phyloP scores from a whole-genome alignment of 1,284 basidiomycete genomes.

The Sanghuangporus sanghuang region DNA sequence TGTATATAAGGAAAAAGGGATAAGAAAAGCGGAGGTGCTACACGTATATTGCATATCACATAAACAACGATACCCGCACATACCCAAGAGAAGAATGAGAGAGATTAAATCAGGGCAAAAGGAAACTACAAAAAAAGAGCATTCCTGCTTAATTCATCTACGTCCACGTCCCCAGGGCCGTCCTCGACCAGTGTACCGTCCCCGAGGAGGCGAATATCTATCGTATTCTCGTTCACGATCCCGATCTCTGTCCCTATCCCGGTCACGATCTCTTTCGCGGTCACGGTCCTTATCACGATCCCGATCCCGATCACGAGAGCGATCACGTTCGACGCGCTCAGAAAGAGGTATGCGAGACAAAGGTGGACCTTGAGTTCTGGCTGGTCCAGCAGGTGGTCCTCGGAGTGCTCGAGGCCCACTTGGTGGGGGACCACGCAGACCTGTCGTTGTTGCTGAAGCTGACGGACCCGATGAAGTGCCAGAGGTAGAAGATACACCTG shows the following conservation, averaged over 20 bases:
- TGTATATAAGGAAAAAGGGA: background rate
- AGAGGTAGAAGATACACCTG: conserved; percentile 9
- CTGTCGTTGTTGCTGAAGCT: conserved; percentile 18
- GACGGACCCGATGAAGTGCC: conserved; percentile 20
- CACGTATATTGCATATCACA: background rate
- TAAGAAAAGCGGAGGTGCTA: background rate
- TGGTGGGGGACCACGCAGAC: conserved; percentile 35
- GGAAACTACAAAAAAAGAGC: background rate
- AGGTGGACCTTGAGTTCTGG: conserved; percentile 21
- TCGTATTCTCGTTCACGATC: conserved; percentile 25
- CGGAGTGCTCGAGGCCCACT: conserved; percentile 46
- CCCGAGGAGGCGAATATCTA: conserved; percentile 2
- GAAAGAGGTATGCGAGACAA: conserved; percentile 38
- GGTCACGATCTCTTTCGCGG: conserved; percentile 29
- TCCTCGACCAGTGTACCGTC: background rate
- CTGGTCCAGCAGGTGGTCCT: conserved; percentile 19
- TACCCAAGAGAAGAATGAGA: background rate
- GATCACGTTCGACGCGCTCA: conserved; percentile 34
- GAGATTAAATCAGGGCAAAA: background rate
- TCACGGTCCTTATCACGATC: background rate
- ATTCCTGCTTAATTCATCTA: background rate
- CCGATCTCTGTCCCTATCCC: conserved; percentile 36
- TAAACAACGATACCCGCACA: background rate
- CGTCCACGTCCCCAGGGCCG: background rate
- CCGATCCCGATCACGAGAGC: conserved; percentile 25